Evolutionary conservation across 179 eudicot species (phyloP).

Genomic region (Corrigiola litoralis): DNA sequence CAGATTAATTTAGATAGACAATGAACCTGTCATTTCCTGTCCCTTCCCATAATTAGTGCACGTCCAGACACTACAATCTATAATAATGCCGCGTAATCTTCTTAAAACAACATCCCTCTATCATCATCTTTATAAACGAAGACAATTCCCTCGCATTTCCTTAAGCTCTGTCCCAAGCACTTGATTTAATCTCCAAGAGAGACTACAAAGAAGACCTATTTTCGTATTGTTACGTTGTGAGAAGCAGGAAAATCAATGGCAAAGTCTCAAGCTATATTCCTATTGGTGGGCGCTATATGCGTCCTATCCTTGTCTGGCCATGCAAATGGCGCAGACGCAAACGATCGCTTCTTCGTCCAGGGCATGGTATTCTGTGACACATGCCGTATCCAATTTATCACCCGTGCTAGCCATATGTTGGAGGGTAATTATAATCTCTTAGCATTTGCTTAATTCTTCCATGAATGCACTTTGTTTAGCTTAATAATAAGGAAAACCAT

Average conservation of each 20-base stretch:
- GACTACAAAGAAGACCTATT: neutral
- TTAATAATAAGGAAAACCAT: no score
- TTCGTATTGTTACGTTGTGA: neutral
- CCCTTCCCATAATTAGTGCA: slow-evolving; percentile 3
- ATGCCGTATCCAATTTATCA: slow-evolving; percentile 44
- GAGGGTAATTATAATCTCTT: slow-evolving; percentile 8
- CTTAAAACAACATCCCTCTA: neutral
- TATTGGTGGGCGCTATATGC: slow-evolving; percentile 21
- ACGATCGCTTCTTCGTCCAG: slow-evolving; percentile 21
- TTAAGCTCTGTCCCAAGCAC: slow-evolving; percentile 2
- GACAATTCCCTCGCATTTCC: neutral
- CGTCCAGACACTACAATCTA: neutral
- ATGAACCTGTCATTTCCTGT: neutral
- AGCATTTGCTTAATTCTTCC: neutral
- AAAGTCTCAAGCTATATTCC: slow-evolving; percentile 3
- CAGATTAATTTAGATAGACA: neutral
- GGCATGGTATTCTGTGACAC: slow-evolving; percentile 61
- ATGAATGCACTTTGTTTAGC: neutral
- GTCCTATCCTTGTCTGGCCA: slow-evolving; percentile 18
- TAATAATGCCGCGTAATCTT: neutral
- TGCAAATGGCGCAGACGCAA: neutral
- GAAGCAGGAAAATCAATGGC: slow-evolving; percentile 6
- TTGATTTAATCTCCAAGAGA: neutral
- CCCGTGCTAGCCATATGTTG: slow-evolving; percentile 27
- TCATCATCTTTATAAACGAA: neutral